Evolutionary conservation across 1,284 basidiomycete genomes (phyloP).

Genomic region (Austropuccinia psidii): DNA sequence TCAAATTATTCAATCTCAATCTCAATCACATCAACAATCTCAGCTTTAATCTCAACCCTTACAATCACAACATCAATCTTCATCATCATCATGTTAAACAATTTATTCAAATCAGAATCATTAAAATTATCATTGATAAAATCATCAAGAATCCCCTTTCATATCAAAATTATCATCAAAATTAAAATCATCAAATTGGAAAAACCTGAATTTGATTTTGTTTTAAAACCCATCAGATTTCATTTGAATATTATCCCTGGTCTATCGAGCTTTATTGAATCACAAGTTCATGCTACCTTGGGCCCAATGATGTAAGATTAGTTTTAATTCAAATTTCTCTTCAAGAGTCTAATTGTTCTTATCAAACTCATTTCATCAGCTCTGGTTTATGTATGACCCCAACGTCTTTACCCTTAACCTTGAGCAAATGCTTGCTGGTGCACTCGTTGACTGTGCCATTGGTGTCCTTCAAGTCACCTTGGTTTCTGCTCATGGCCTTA

Average conservation of each 20-base stretch:
- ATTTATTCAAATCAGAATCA: too few species aligned
- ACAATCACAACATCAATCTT: too few species aligned
- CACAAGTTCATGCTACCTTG: constrained; percentile 66
- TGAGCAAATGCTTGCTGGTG: constrained; percentile 86
- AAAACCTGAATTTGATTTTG: constrained; percentile 88
- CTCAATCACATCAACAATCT: too few species aligned
- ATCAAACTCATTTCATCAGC: constrained; percentile 48
- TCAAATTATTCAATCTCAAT: too few species aligned
- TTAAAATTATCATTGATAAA: too few species aligned
- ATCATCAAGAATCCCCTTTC: too few species aligned
- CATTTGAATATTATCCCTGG: constrained; percentile 85
- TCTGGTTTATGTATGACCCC: constrained; percentile 82
- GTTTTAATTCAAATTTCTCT: too few species aligned
- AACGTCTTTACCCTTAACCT: constrained; percentile 89
- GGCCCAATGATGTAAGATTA: constrained; percentile 45
- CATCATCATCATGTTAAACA: too few species aligned
- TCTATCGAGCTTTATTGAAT: constrained; percentile 79
- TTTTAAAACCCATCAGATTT: constrained; percentile 88
- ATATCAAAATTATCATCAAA: too few species aligned
- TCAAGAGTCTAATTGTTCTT: not conserved
- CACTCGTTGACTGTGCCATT: constrained; percentile 69
- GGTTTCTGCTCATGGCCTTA: constrained; percentile 59
- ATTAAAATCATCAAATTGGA: too few species aligned
- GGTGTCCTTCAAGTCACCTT: constrained; percentile 85
- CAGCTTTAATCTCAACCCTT: too few species aligned